phyloP scores from a whole-genome alignment of 1,284 basidiomycete genomes.

The Melampsora americana region DNA sequence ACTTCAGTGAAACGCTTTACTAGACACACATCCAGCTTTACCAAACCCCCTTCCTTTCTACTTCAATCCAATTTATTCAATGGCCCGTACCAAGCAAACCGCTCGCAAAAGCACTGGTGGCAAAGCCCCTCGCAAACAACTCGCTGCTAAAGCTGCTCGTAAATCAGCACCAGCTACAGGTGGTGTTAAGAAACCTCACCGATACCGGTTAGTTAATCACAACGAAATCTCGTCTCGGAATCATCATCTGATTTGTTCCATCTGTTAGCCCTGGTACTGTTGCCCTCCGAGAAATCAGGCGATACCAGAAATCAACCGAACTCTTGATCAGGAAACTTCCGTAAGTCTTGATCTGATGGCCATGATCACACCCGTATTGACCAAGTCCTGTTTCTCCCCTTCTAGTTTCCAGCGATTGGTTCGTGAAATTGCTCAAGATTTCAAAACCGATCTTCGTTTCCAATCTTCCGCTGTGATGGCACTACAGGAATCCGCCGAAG shows the following conservation, averaged over 20 bases:
- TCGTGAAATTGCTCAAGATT: slow-evolving; percentile 53
- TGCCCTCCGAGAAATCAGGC: slow-evolving; percentile 51
- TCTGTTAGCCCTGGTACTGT: slow-evolving; percentile 50
- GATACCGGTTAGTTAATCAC: slow-evolving; percentile 59
- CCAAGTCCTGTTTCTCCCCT: slow-evolving; percentile 4
- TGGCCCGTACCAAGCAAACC: slow-evolving; percentile 59
- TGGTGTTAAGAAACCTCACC: slow-evolving; percentile 64
- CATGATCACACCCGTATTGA: not conserved
- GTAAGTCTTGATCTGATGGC: slow-evolving; percentile 44
- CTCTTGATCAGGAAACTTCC: slow-evolving; percentile 59
- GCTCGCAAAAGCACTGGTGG: slow-evolving; percentile 66
- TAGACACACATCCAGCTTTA: not conserved
- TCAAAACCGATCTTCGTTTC: slow-evolving; percentile 65
- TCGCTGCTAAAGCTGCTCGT: slow-evolving; percentile 59
- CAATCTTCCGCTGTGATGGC: slow-evolving; percentile 72
- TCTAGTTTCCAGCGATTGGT: slow-evolving; percentile 50
- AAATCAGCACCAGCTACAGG: slow-evolving; percentile 59
- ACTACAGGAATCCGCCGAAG: too few relatives aligned
- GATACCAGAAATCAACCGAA: slow-evolving; percentile 56
- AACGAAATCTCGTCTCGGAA: slow-evolving; percentile 9
- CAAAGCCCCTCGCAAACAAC: slow-evolving; percentile 61
- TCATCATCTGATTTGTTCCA: slow-evolving; percentile 7
- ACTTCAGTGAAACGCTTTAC: not conserved
- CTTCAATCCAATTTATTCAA: slow-evolving; percentile 1
- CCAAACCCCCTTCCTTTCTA: not conserved